phyloP scores from a whole-genome alignment of 2,329 filamentous ascomycete genomes.

The Arthrobotrys iridis region DNA sequence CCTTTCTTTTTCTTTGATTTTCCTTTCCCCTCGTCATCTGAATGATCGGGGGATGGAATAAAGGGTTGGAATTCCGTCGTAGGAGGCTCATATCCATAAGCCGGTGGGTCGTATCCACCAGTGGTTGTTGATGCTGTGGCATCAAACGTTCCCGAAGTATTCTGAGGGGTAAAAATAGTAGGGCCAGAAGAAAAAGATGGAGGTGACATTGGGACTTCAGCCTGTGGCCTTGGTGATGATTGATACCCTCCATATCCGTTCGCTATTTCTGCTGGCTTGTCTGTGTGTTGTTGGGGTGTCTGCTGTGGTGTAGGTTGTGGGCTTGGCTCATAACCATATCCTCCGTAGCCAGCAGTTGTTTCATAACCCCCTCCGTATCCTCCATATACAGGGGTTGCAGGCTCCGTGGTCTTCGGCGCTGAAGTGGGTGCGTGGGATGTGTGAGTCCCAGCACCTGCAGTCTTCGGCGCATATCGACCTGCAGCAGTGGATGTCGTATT shows the following conservation, averaged over 20 bases:
- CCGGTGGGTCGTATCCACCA: constrained; percentile 57
- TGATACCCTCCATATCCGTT: constrained; percentile 47
- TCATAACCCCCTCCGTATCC: constrained; percentile 66
- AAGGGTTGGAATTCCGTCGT: constrained; percentile 63
- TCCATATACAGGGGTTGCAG: constrained; percentile 59
- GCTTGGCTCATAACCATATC: constrained; percentile 62
- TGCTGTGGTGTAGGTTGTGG: constrained; percentile 37
- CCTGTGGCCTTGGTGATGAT: constrained; percentile 19
- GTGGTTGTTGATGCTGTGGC: constrained; percentile 59
- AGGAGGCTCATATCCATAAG: constrained; percentile 66
- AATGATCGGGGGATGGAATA: constrained; percentile 65
- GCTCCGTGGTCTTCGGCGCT: constrained; percentile 60
- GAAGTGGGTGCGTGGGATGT: constrained; percentile 58
- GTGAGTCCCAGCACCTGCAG: constrained; percentile 60
- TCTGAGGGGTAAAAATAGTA: constrained; percentile 16
- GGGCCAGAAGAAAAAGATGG: constrained; percentile 28
- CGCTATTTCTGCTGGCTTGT: constrained; percentile 4
- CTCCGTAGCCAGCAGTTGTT: constrained; percentile 66
- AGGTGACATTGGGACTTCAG: constrained; percentile 33
- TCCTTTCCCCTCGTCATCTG: constrained; percentile 65
- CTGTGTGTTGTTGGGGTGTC: constrained; percentile 11
- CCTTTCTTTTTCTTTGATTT: constrained; percentile 75
- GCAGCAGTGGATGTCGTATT: constrained; percentile 54
- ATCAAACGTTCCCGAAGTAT: constrained; percentile 2
- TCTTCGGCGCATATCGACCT: constrained; percentile 49